Conservation (phyloP, 1,284 basidiomycete species). For the Cryptococcus sp. region DNA sequence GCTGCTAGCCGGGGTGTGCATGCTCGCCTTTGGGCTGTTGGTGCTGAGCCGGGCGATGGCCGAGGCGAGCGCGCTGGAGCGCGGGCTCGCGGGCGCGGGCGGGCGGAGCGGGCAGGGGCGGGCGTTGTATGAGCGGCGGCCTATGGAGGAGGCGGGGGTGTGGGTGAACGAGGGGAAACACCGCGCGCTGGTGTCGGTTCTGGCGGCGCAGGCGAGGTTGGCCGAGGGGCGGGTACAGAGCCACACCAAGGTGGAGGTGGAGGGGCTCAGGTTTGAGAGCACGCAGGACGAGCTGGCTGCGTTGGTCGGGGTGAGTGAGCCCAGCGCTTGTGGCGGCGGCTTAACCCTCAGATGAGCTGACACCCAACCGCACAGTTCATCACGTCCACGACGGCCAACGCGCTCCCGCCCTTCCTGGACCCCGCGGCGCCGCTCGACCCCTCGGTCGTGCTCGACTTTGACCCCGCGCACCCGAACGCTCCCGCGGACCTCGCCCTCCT, state of each 20-base stretch:
- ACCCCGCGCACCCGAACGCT: conserved; percentile 60
- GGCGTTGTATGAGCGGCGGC: neutral
- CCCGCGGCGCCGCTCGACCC: conserved; percentile 69
- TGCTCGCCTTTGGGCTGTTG: conserved; percentile 25
- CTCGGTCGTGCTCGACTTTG: conserved; percentile 74
- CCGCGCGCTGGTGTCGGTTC: conserved; percentile 9
- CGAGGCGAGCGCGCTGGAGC: conserved; percentile 15
- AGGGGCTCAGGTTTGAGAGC: conserved; percentile 12
- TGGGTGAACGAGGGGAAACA: conserved; percentile 1
- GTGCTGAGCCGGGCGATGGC: conserved; percentile 23
- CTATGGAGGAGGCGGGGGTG: no score
- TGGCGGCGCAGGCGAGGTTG: conserved; percentile 5
- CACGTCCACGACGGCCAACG: conserved; percentile 71
- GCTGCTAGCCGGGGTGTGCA: conserved; percentile 29
- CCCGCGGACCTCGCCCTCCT: conserved; percentile 49
- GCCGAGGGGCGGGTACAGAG: conserved; percentile 10
- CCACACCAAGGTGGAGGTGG: neutral
- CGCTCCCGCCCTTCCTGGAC: conserved; percentile 65
- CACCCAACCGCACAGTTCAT: conserved; percentile 55
- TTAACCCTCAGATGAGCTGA: neutral
- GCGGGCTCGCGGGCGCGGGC: neutral
- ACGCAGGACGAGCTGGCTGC: conserved; percentile 68
- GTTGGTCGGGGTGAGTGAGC: conserved; percentile 55
- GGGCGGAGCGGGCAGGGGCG: neutral
- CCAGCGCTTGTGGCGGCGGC: no score